These are phyloP conservation scores for Spencermartinsiella europaea DNA, from an alignment of 805 yeast genomes.

Conservation along the genomic window DNA sequence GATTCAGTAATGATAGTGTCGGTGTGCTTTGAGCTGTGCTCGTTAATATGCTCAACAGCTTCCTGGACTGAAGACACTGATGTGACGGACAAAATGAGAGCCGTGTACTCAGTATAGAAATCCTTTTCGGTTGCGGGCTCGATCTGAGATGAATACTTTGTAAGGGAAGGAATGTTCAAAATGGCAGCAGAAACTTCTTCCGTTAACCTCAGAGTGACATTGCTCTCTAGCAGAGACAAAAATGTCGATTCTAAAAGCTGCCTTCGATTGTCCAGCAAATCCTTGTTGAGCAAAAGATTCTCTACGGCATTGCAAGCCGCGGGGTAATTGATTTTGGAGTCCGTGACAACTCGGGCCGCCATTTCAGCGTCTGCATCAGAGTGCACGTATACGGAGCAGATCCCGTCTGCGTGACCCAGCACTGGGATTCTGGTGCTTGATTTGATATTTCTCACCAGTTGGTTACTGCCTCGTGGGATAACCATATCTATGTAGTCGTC, in stretches of 20 bases:
- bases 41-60: constrained; percentile 83
- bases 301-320: constrained; percentile 99
- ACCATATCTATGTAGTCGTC: constrained; percentile 91
- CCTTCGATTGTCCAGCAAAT: constrained; percentile 7
- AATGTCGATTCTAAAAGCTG: constrained; percentile 31
- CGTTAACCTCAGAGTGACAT: constrained; percentile 71
- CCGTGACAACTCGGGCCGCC: constrained; percentile 72
- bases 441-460: constrained; percentile 81
- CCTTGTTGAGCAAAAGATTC: constrained; percentile 61
- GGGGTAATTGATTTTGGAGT: constrained; percentile 92
- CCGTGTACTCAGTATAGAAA: constrained; percentile 77
- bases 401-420: constrained; percentile 97
- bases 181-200: constrained; percentile 38
- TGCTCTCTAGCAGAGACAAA: constrained; percentile 47
- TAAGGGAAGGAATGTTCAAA: constrained; percentile 5
- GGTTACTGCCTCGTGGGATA: constrained; percentile 97
- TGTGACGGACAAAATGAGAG: constrained; percentile 75
- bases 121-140: constrained; percentile 55
- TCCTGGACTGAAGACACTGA: constrained; percentile 52
- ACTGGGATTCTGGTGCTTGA: constrained; percentile 90
- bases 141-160: constrained; percentile 17
- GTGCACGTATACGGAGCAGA: constrained; percentile 84
- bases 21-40: constrained; percentile 93
- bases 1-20: constrained; percentile 84
- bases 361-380: constrained; percentile 68